A percentile compares a stretch with the other conserved stretches of the same genome.
Evolutionary conservation across 2,329 filamentous ascomycete genomes (phyloP).

Genomic region (Spiromastix sp.): DNA sequence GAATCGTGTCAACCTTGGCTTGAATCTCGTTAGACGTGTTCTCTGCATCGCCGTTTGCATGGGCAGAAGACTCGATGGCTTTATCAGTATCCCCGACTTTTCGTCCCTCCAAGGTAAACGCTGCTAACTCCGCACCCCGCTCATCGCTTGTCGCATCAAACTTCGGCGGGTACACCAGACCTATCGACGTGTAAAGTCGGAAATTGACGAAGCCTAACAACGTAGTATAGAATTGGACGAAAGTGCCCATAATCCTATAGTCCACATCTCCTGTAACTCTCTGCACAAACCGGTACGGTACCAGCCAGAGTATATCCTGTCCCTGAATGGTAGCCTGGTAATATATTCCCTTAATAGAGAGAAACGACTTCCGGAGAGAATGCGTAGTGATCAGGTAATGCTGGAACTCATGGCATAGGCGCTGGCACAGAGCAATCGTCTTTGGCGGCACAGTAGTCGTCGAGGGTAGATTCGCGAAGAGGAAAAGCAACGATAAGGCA

Average conservation of each 20-base stretch:
- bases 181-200: slow-evolving; percentile 80
- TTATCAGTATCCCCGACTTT: slow-evolving; percentile 41
- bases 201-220: slow-evolving; percentile 94
- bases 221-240: slow-evolving; percentile 97
- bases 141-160: slow-evolving; percentile 84
- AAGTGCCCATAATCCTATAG: slow-evolving; percentile 98
- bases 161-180: slow-evolving; percentile 89
- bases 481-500: slow-evolving; percentile 90
- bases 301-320: slow-evolving; percentile 93
- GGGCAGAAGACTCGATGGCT: slow-evolving; percentile 42
- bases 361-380: slow-evolving; percentile 86
- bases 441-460: slow-evolving; percentile 83
- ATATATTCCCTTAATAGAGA: slow-evolving; percentile 99
- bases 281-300: slow-evolving; percentile 97
- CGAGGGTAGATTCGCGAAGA: slow-evolving; percentile 92
- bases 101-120: slow-evolving; percentile 80
- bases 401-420: slow-evolving; percentile 88
- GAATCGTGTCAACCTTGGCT: slow-evolving; percentile 51
- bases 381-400: slow-evolving; percentile 93
- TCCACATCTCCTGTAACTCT: slow-evolving; percentile 87
- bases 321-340: slow-evolving; percentile 97
- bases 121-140: slow-evolving; percentile 76
- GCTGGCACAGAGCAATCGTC: slow-evolving; percentile 91
- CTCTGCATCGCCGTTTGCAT: slow-evolving; percentile 38
- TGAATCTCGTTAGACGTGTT: slow-evolving; percentile 59